These are phyloP conservation scores for Yamadazyma blattariae DNA, from an alignment of 1,139 yeast species.

Conservation along the genomic window DNA sequence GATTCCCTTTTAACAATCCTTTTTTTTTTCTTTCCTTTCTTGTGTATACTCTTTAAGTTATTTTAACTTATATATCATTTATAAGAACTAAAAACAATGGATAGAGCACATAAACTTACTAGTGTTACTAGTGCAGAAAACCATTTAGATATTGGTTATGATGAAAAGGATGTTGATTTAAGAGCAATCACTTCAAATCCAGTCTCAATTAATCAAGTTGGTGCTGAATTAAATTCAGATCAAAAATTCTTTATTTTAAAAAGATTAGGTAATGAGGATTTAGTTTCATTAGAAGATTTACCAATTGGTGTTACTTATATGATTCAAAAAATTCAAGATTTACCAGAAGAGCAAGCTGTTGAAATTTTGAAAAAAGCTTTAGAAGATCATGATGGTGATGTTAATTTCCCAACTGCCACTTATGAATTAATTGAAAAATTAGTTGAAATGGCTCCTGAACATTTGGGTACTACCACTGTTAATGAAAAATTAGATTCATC, in stretches of 20 bases:
- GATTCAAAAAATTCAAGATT: conserved; percentile 19
- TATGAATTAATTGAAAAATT: conserved; percentile 25
- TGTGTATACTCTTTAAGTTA: too few species aligned
- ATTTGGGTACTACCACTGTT: conserved; percentile 2
- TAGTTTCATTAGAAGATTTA: conserved; percentile 18
- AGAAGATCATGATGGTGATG: conserved; percentile 20
- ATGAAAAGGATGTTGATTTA: conserved; percentile 9
- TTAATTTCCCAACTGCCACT: conserved; percentile 18
- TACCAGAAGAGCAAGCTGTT: conserved; percentile 16
- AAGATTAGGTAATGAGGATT: conserved; percentile 17
- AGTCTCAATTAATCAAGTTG: conserved; percentile 25
- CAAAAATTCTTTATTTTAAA: conserved; percentile 16
- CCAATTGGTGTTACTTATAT: conserved; percentile 20
- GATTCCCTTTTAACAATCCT: too few species aligned
- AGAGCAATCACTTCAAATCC: conserved; percentile 18
- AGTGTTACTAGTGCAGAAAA: conserved; percentile 9
- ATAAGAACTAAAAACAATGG: too few species aligned
- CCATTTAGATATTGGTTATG: conserved; percentile 6
- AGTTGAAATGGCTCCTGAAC: conserved; percentile 17
- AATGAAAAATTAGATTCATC: conserved; percentile 2
- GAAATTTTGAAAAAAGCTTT: conserved; percentile 18
- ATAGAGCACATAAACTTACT: conserved; percentile 10
- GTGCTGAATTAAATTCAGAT: conserved; percentile 15
- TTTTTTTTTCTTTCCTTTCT: too few species aligned
- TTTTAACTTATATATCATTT: too few species aligned